A percentile compares a stretch with the other conserved stretches of the same genome.
These are phyloP conservation scores for Amanita thiersii DNA, from an alignment of 768 basidiomycete genomes.

Conservation along the genomic window DNA sequence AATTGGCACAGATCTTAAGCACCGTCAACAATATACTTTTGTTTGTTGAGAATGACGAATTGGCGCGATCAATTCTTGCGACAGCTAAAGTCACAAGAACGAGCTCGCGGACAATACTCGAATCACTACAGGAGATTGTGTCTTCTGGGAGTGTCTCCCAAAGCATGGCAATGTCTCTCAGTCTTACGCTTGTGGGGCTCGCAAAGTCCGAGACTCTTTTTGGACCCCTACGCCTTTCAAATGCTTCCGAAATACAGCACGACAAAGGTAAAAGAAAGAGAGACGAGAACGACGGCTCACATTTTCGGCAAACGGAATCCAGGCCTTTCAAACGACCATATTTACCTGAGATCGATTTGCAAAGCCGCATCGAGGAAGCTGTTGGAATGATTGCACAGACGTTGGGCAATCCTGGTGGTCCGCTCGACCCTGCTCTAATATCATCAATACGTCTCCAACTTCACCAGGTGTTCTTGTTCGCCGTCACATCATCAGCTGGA, in stretches of 20 bases:
- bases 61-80: conserved; percentile 46
- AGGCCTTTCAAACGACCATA: conserved; percentile 37
- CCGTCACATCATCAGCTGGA: conserved; percentile 57
- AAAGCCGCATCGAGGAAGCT: conserved; percentile 52
- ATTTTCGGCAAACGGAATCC: conserved; percentile 20
- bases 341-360: conserved; percentile 36
- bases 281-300: conserved; percentile 39
- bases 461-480: conserved; percentile 73
- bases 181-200: conserved; percentile 54
- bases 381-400: conserved; percentile 47
- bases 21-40: conserved; percentile 61
- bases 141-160: conserved; percentile 40
- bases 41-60: conserved; percentile 46
- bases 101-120: conserved; percentile 43
- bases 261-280: conserved; percentile 75
- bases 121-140: conserved; percentile 43
- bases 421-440: conserved; percentile 50
- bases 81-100: conserved; percentile 41
- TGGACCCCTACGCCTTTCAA: conserved; percentile 54
- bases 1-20: conserved; percentile 31
- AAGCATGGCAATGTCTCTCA: conserved; percentile 45
- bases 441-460: conserved; percentile 65
- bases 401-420: conserved; percentile 31
- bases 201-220: conserved; percentile 63
- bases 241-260: conserved; percentile 51